Base-by-base conservation (phyloP, 805 yeast species). In the Schwanniomyces vanrijiae region DNA sequence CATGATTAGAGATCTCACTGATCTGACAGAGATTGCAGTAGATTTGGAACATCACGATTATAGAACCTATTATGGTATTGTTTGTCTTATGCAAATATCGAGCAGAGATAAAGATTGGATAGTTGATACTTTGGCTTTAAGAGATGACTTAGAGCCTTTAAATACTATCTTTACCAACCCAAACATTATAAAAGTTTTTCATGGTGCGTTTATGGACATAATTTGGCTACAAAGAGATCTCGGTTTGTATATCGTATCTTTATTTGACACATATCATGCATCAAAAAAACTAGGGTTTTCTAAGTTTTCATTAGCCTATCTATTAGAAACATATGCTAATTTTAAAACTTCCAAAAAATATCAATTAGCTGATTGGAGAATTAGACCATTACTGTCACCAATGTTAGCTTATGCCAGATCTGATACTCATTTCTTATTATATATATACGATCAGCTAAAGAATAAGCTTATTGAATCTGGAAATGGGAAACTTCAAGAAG, bases 31-130 rank as follows among this genome's bases (percentile, higher is more conserved):
- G 46, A 80, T 94, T 34, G 99, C 98, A 1, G 86, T 94, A 13
- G 99, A 94, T 75, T 78, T 94, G 50, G 99, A 94, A 61, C 99
- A 94, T 66, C 99, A 94, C 61, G 97, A 91, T 60, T 86, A 80
- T 62, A 78, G 97, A 64, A 77, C 97, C 0, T 94, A 89, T 57
- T 84, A 86, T 58, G 99, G 99, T 37, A 70, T 94, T 37, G 94
- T 90, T 1, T 90, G 91, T 64, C 70, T 94, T 39, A 90, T 94
- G 96, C 99, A 94, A 68, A 85, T 94, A 14, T 86, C 95, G 45
- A 83, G 86, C 18, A 68, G 92, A 46, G 80, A 81, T n/a, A 76
- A 79, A 47, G 99, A 94, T 68, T 94, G 86, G 82, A 69, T 94
- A 8, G 75, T 94, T 4, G 99, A 94, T 62, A 89, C 98, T 0